phyloP scores from a whole-genome alignment of 1,139 yeast genomes.

The Pichia sp. region DNA sequence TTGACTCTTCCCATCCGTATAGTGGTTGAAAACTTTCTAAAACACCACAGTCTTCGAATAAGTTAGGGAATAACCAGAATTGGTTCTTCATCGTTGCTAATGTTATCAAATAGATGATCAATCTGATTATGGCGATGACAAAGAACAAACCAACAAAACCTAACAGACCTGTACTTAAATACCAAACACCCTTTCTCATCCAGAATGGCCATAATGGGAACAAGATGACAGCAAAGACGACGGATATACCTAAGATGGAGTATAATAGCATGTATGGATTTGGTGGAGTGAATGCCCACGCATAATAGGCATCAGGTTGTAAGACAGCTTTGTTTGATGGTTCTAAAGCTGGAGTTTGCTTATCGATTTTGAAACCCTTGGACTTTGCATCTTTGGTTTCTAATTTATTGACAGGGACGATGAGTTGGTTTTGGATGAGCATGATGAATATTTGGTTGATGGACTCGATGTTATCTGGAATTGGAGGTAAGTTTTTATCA shows the following conservation, averaged over 20 bases:
- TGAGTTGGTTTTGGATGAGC: conserved; percentile 71
- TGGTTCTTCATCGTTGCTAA: conserved; percentile 47
- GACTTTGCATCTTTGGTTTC: conserved; percentile 70
- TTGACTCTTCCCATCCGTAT: conserved; percentile 75
- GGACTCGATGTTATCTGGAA: conserved; percentile 42
- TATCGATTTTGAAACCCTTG: conserved; percentile 63
- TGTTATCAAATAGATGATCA: conserved; percentile 67
- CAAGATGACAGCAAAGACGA: conserved; percentile 72
- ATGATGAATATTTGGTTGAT: conserved; percentile 64
- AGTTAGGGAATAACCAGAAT: conserved; percentile 94
- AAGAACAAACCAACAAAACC: conserved; percentile 77
- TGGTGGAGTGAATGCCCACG: conserved; percentile 84
- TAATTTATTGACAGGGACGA: conserved; percentile 72
- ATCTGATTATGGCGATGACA: conserved; percentile 73
- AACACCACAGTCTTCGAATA: conserved; percentile 95
- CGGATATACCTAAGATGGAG: conserved; percentile 63
- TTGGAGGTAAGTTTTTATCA: conserved; percentile 52
- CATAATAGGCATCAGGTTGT: conserved; percentile 75
- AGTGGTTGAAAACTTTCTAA: conserved; percentile 88
- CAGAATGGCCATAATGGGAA: conserved; percentile 96
- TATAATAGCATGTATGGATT: conserved; percentile 64
- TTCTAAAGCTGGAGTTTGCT: conserved; percentile 70
- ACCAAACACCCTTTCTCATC: conserved; percentile 92
- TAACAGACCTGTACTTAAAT: conserved; percentile 72
- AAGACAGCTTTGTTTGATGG: conserved; percentile 68